These are phyloP conservation scores for Mortierella sp. DNA, from an alignment of 371 early-diverging fungal genomes.

Conservation along the genomic window DNA sequence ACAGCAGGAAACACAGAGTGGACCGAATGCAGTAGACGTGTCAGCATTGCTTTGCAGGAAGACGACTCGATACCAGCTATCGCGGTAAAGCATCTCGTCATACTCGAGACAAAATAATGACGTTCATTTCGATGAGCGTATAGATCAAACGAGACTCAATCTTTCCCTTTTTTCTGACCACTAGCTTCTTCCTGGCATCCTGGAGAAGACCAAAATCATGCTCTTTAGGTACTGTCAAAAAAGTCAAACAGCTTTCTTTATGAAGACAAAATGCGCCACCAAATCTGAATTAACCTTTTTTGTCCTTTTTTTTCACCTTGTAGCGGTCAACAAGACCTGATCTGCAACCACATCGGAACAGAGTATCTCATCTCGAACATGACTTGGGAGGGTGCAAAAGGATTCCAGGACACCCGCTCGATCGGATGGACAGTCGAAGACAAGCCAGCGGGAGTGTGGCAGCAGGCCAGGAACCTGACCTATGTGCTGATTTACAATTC, in stretches of 20 bases:
- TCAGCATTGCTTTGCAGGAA: slow-evolving; percentile 60
- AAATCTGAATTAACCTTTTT: not conserved
- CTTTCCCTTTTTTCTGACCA: not conserved
- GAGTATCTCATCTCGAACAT: slow-evolving; percentile 76
- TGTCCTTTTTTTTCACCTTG: not conserved
- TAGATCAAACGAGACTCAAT: too few relatives aligned
- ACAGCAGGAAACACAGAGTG: slow-evolving; percentile 62
- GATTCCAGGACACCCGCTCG: slow-evolving; percentile 62
- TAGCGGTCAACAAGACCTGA: slow-evolving; percentile 87
- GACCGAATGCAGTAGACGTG: slow-evolving; percentile 75
- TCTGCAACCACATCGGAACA: slow-evolving; percentile 85
- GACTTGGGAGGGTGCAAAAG: slow-evolving; percentile 81
- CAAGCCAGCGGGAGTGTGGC: slow-evolving; percentile 67
- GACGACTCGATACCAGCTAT: slow-evolving; percentile 68
- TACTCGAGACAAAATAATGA: too few relatives aligned
- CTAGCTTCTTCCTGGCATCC: slow-evolving; percentile 68
- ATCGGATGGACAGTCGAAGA: slow-evolving; percentile 72
- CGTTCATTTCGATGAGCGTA: too few relatives aligned
- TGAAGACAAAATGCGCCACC: not conserved
- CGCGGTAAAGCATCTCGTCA: slow-evolving; percentile 47
- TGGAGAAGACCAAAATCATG: slow-evolving; percentile 67
- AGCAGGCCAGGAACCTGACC: slow-evolving; percentile 75
- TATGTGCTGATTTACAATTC: slow-evolving; percentile 77
- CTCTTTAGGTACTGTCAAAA: slow-evolving; percentile 68
- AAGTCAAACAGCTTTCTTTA: not conserved